Evolutionary conservation across 495 filamentous ascomycete genomes (phyloP).

Genomic region (Aspergillus asperescens): DNA sequence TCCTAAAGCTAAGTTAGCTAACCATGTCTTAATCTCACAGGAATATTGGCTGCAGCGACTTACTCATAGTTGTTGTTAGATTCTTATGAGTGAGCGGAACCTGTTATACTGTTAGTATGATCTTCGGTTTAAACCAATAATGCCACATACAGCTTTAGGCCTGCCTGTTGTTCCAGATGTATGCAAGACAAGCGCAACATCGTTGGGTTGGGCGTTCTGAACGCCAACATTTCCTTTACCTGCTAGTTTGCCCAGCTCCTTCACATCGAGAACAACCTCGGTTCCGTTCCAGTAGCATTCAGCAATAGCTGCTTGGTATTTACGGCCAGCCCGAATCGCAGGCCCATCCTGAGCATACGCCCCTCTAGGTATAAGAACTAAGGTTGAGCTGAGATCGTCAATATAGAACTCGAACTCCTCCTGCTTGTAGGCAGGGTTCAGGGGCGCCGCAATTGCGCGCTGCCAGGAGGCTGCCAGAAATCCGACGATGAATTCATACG

Average conservation of each 20-base stretch:
- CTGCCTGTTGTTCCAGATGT: conserved; percentile 76
- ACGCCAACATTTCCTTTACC: conserved; percentile 45
- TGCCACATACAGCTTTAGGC: conserved; percentile 62
- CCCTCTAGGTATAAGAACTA: conserved; percentile 67
- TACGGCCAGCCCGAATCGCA: conserved; percentile 66
- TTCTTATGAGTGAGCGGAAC: conserved; percentile 76
- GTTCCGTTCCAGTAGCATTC: conserved; percentile 70
- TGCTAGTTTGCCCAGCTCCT: conserved; percentile 61
- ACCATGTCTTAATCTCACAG: not conserved
- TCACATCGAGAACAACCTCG: conserved; percentile 69
- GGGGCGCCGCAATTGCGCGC: conserved; percentile 70
- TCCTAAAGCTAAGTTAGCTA: conserved; percentile 30
- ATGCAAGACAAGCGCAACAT: conserved; percentile 68
- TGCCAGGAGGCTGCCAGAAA: conserved; percentile 76
- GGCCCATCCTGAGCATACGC: conserved; percentile 56
- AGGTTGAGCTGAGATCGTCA: conserved; percentile 69
- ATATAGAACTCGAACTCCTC: conserved; percentile 88
- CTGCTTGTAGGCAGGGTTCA: conserved; percentile 81
- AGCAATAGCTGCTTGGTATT: conserved; percentile 71
- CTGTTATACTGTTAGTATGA: conserved; percentile 19
- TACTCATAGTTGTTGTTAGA: conserved; percentile 67
- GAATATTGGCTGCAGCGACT: conserved; percentile 15
- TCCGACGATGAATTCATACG: conserved; percentile 74
- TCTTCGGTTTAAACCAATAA: not conserved
- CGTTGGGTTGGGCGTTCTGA: conserved; percentile 54